A percentile compares a stretch with the other conserved stretches of the same genome.
Evolutionary conservation across 257 asterid species (phyloP).

Genomic region (Solanum chiquidenum): DNA sequence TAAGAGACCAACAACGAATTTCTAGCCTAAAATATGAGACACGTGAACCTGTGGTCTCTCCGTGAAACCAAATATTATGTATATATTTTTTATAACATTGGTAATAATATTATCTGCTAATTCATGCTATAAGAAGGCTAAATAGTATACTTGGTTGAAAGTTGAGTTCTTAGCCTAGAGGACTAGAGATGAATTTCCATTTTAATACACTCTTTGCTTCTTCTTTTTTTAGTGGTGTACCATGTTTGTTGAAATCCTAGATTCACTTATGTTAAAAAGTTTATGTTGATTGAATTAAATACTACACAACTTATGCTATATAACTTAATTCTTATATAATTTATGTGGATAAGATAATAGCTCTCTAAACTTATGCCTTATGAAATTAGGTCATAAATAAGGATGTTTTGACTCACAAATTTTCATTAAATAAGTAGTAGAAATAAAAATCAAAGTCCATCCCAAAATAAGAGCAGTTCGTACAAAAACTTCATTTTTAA

Average conservation of each 20-base stretch:
- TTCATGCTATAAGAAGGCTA: too few species aligned
- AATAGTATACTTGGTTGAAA: accelerated
- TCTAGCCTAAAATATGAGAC: too few species aligned
- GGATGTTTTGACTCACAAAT: background rate
- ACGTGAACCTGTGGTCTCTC: too few species aligned
- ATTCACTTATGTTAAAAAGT: background rate
- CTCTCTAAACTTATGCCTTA: background rate
- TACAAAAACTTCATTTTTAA: background rate
- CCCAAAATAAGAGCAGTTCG: background rate
- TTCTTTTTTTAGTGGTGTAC: too few species aligned
- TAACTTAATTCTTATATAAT: background rate
- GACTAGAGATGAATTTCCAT: too few species aligned
- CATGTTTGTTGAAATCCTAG: too few species aligned
- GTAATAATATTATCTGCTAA: too few species aligned
- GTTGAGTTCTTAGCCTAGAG: too few species aligned
- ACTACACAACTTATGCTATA: background rate
- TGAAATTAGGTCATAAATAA: background rate
- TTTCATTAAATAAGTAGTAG: background rate
- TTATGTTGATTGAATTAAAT: background rate
- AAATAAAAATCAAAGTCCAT: background rate
- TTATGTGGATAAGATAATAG: background rate
- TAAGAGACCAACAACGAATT: accelerated
- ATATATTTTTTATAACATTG: too few species aligned
- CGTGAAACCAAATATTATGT: too few species aligned
- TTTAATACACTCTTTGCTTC: background rate